Percentiles rank a stretch among this genome's conserved stretches.
Evolutionary conservation across 2,329 filamentous ascomycete species (phyloP).

Genomic region (Arthrobotrys megalospora): DNA sequence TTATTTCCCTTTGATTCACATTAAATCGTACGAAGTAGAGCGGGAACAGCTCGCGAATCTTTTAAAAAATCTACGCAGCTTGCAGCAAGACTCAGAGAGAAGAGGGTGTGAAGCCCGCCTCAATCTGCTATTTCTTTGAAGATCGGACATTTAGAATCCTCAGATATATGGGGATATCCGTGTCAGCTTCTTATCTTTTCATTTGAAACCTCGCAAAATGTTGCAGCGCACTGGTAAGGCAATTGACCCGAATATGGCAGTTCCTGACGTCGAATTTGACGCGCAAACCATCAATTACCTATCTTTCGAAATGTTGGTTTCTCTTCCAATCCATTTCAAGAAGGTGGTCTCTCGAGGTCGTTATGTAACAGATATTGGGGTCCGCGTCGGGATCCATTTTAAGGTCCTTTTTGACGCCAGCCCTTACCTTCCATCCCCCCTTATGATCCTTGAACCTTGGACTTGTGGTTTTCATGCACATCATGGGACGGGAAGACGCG

Average conservation of each 20-base stretch:
- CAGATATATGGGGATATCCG: constrained; percentile 23
- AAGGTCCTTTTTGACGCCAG: constrained; percentile 20
- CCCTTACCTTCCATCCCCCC: constrained; percentile 4
- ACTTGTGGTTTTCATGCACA: constrained; percentile 56
- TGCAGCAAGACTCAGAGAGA: background rate
- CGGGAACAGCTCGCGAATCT: constrained; percentile 46
- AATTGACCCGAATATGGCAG: constrained; percentile 20
- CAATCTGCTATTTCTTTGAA: constrained; percentile 23
- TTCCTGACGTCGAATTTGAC: constrained; percentile 27
- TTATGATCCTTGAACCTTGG: constrained; percentile 59
- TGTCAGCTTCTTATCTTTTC: constrained; percentile 6
- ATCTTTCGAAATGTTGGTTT: constrained; percentile 10
- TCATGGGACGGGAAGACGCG: constrained; percentile 61
- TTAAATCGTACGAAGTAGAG: constrained; percentile 16
- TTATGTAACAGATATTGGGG: constrained; percentile 54
- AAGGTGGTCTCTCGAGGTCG: constrained; percentile 44
- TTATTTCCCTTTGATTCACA: background rate
- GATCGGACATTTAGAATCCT: constrained; percentile 14
- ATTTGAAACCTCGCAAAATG: background rate
- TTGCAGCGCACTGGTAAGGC: background rate
- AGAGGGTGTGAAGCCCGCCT: background rate
- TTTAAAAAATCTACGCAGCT: constrained; percentile 4
- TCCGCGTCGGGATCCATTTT: constrained; percentile 20
- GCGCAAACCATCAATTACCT: constrained; percentile 14
- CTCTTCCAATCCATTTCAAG: constrained; percentile 40